These are phyloP conservation scores for Apiospora arundinis DNA, from an alignment of 2,329 filamentous ascomycete genomes.

Conservation along the genomic window DNA sequence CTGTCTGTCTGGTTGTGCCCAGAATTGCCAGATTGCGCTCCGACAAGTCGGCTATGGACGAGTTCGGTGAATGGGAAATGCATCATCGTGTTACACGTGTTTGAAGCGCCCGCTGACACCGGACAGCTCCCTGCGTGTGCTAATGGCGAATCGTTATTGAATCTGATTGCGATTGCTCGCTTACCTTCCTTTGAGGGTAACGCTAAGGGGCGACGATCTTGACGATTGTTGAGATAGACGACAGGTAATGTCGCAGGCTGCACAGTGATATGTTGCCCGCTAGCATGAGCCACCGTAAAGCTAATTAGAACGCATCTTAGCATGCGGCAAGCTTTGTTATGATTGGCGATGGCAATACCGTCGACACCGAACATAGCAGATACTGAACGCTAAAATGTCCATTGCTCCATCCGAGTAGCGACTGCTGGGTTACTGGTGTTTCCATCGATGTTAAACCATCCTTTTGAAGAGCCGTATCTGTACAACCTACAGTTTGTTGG, in stretches of 20 bases:
- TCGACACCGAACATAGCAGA: not conserved
- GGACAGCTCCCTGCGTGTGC: not conserved
- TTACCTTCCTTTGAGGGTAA: slow-evolving; percentile 19
- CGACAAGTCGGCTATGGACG: not conserved
- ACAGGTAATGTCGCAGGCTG: slow-evolving; percentile 11
- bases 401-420: not conserved
- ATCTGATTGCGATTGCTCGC: slow-evolving; percentile 18
- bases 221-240: slow-evolving; percentile 13
- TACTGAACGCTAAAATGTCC: not conserved
- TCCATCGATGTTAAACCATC: too few relatives aligned
- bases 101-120: not conserved
- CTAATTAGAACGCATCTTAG: not conserved
- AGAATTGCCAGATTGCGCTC: too few relatives aligned
- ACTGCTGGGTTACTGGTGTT: too few relatives aligned
- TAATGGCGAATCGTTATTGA: slow-evolving; percentile 15
- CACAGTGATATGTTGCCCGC: not conserved
- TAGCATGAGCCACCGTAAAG: slow-evolving; percentile 5
- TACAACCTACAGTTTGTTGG: too few relatives aligned
- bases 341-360: not conserved
- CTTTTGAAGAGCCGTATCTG: too few relatives aligned
- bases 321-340: not conserved
- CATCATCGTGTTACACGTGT: not conserved
- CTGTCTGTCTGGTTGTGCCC: not conserved
- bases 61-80: not conserved
- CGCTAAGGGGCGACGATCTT: slow-evolving; percentile 12